These are phyloP conservation scores for Ceratobasidium papillatum DNA, from an alignment of 1,284 basidiomycete genomes.

Conservation along the genomic window DNA sequence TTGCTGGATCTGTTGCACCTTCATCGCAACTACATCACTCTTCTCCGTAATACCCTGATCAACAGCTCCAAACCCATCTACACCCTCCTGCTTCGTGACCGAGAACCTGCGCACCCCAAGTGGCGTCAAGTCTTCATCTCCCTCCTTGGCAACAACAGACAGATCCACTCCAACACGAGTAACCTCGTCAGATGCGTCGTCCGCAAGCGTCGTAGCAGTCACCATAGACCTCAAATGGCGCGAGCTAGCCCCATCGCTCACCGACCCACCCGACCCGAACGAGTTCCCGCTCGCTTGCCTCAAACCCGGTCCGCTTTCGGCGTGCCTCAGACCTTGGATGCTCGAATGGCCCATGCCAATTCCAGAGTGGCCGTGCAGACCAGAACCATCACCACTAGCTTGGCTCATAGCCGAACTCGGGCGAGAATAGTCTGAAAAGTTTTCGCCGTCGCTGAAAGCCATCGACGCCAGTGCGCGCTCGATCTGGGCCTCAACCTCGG, in stretches of 20 bases:
- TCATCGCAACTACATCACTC: slow-evolving; percentile 83
- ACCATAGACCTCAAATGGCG: slow-evolving; percentile 26
- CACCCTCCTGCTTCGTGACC: slow-evolving; percentile 59
- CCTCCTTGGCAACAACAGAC: slow-evolving; percentile 20
- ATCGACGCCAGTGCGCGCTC: slow-evolving; percentile 82
- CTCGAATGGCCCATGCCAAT: slow-evolving; percentile 23
- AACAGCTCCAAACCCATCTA: slow-evolving; percentile 78
- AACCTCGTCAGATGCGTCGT: slow-evolving; percentile 53
- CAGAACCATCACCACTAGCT: not conserved
- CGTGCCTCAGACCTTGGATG: slow-evolving; percentile 12
- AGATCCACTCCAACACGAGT: slow-evolving; percentile 24
- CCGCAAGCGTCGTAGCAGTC: slow-evolving; percentile 59
- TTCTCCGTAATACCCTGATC: slow-evolving; percentile 82
- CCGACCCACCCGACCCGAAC: slow-evolving; percentile 16
- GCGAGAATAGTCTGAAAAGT: slow-evolving; percentile 48
- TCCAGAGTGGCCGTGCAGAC: slow-evolving; percentile 3
- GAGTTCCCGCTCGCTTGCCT: slow-evolving; percentile 22
- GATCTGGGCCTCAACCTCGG: slow-evolving; percentile 86
- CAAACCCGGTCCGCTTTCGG: slow-evolving; percentile 27
- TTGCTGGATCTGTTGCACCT: slow-evolving; percentile 82
- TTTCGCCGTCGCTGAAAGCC: slow-evolving; percentile 71
- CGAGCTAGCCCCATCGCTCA: slow-evolving; percentile 15
- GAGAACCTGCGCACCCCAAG: slow-evolving; percentile 69
- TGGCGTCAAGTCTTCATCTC: slow-evolving; percentile 57
- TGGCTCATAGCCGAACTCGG: slow-evolving; percentile 33